Evolutionary conservation across 352 stramenopile genomes (phyloP), one percentile per base, ranked within the genome.

Genomic region (Phytophthora pistaciae): DNA sequence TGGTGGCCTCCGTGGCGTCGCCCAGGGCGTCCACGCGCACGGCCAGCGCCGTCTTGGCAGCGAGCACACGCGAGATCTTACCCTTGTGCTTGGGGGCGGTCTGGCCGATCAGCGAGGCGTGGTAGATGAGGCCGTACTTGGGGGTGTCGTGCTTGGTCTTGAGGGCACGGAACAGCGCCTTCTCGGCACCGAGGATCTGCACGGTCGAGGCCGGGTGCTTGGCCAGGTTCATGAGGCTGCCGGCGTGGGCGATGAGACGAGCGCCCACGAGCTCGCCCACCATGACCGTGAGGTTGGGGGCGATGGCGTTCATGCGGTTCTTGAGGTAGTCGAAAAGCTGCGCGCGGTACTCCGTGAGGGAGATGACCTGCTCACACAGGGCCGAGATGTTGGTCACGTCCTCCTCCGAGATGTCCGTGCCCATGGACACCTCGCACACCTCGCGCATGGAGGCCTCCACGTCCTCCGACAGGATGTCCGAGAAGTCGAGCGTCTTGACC

Each of bases 111-210:
- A 99, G 84, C 65, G 96, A 99, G 5, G 98, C 98, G 85, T 99
- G 98, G 83, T 99, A 99, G 77, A 99, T 99, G n/a, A 99, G 90
- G 85, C 98, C 98, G 83, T 99, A 99, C 84, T 99, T 99, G 9
- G 98, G 98, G 11, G 98, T 99, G 79, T 99, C 97, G 78, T 99
- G 96, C 84, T 99, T 99, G 10, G 98, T 99, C 88, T 99, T 99
- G 2, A 99, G 88, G 9, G 98, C 98, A 70, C 98, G 95, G 90
- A 99, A 99, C 3, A 99, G 91, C 18, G 98, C 98, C 89, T 99
- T 99, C 83, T 99, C 98, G 11, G 98, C 98, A 72, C 98, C 98
- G 31, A 99, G 91, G 77, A 99, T 99, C 77, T 98, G 93, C 49
- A 99, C 97, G 1, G 98, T 99, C 11, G 96, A 99, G 27, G 98